Conservation (phyloP, 208 protist species). For the Balamuthia mandrillaris region DNA sequence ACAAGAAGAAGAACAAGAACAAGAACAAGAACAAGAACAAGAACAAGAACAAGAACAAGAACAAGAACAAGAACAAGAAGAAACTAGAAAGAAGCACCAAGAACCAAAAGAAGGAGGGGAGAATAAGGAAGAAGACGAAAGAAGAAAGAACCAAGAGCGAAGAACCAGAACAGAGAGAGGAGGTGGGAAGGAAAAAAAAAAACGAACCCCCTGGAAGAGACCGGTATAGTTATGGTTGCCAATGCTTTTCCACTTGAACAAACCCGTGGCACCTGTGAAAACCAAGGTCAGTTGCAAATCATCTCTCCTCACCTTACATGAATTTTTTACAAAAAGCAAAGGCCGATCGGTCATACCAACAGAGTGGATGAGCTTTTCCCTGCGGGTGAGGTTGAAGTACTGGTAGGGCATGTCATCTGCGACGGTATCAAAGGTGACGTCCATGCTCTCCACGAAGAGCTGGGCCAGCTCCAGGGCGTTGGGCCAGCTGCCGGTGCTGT, state of each 20-base stretch:
- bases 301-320: neutral
- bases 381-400: neutral
- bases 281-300: neutral
- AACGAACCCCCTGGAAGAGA: neutral
- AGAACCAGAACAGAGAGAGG: no score
- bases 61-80: no score
- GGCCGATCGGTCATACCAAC: neutral
- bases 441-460: neutral
- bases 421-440: constrained; percentile 11
- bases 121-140: no score
- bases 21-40: no score
- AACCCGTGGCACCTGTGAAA: neutral
- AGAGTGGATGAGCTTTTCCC: neutral
- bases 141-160: no score
- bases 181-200: neutral
- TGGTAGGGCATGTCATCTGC: neutral
- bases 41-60: no score
- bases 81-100: no score
- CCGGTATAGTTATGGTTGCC: constrained; percentile 23
- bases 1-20: no score
- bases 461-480: neutral
- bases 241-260: neutral
- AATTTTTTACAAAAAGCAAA: no score
- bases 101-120: no score
- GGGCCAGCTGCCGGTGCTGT: no score